A percentile compares a stretch with the other conserved stretches of the same genome.
phyloP scores from a whole-genome alignment of 176 grass and related monocot genomes.

The Oryza glumipatula region DNA sequence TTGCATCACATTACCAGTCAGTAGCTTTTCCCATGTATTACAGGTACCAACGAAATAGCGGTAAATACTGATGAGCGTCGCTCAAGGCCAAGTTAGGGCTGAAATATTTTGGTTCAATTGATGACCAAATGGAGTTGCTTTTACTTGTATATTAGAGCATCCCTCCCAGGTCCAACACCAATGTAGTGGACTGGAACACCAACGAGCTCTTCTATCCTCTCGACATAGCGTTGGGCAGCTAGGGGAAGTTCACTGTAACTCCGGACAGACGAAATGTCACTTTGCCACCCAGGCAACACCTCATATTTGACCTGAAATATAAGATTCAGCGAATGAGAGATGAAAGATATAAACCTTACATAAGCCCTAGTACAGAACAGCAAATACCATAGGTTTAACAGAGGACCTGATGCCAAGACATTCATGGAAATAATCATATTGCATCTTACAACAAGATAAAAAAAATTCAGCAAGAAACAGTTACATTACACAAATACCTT shows the following conservation, averaged over 20 bases:
- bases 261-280: slow-evolving; percentile 69
- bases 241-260: slow-evolving; percentile 66
- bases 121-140: slow-evolving; percentile 6
- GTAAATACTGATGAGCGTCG: slow-evolving; percentile 27
- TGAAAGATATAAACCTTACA: background rate
- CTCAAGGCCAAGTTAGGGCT: slow-evolving; percentile 20
- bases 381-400: background rate
- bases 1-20: slow-evolving; percentile 40
- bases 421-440: background rate
- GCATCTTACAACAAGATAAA: slow-evolving; percentile 8
- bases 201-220: slow-evolving; percentile 83
- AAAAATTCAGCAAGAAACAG: background rate
- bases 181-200: slow-evolving; percentile 78
- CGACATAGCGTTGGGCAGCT: slow-evolving; percentile 62
- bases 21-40: slow-evolving; percentile 17
- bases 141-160: slow-evolving; percentile 87
- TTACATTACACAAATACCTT: slow-evolving; percentile 2
- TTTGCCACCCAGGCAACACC: slow-evolving; percentile 74
- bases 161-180: slow-evolving; percentile 74
- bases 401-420: background rate
- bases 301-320: slow-evolving; percentile 74
- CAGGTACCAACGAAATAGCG: slow-evolving; percentile 26
- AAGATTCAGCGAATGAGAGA: slow-evolving; percentile 9
- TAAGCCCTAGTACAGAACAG: background rate
- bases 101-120: background rate